Base-by-base conservation (phyloP, 1,139 yeast species). In the Geotrichum australiense region DNA sequence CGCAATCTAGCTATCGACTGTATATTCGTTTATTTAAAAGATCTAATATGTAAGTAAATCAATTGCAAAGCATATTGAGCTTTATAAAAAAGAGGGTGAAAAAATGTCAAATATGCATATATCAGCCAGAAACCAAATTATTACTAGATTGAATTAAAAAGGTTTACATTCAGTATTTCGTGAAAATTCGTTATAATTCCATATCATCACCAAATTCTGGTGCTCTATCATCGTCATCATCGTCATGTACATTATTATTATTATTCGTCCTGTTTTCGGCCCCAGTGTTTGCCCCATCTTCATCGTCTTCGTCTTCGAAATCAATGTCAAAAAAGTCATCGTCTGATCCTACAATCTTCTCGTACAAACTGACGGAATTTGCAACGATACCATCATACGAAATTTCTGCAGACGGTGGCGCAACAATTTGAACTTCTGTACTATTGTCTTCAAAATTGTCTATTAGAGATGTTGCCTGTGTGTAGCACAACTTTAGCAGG, bases 281-380 rank as follows among this genome's bases (percentile, higher is more conserved):
- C 16, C 23, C 15, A 31, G 16, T 16, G 5, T 25, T 27, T 12
- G 35, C 25, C 19, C 21, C 25, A 6, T 47, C 47, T 34, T 53
- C 61, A 28, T 80, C 91, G 42, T 84, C 95, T 16, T 87, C 96
- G 59, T 89, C 97, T 63, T 89, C 97, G 58, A 89, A 89, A 62
- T 89, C 97, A 26, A 89, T 86, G 61, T 86, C 96, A 56, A 89
- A 89, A 64, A 89, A 89, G 62, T 89, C 97, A 53, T 89, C 97
- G 57, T 84, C 94, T 4, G 94, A 75, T 3, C 97, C 97, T 4
- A 93, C 93, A 49, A 89, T 76, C 47, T 73, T 70, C 46, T 76
- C 78, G 59, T 84, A 91, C 33, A 89, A 61, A 19, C 74, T 66
- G 55, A 78, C 80, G n/a, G 89, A 87, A 48, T 85, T 91, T 5